Evolutionary conservation across 1,284 basidiomycete genomes (phyloP), one percentile per base, ranked within the genome.

Genomic region (Bothia castanella): DNA sequence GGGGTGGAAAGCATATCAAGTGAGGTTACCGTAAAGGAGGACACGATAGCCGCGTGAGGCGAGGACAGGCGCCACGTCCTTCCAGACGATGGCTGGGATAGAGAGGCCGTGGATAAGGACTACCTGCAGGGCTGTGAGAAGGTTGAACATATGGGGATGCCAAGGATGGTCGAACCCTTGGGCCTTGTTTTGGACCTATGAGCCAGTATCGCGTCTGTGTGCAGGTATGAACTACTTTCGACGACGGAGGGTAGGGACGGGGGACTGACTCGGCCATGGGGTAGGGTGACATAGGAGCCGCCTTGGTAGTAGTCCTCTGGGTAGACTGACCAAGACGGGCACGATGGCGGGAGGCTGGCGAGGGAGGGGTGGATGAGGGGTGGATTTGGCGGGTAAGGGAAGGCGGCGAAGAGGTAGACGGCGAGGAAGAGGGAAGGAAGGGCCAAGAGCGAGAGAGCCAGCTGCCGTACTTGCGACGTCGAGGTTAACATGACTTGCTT

Each of bases 101-200:
- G 85, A 87, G n/a, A 89, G 74, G 10, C 87, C 87, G 55, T 89
- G 85, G 9, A 89, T 81, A n/a, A 89, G 73, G 12, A 86, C 79
- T 30, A 89, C 72, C 86, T 89, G 51, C 10, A 7, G n/a, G 23
- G 23, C 2, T 25, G 27, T 53, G 29, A 43, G 42, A 40, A 37
- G 43, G 36, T 5, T 5, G 34, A 7, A 17, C 1, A 20, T 29
- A 20, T n/a, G 17, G 39, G 42, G 42, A 48, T 39, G 14, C 21
- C 17, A 35, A n/a, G 19, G 10, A 21, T 16, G 34, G 1, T 60
- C 72, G 38, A 56, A 88, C 86, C 74, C 83, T 84, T 47, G 75
- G 73, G 16, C 85, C 85, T n/a, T 77, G 67, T 58, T 80, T 77
- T 19, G 85, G 85, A 2, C 87, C 88, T 35, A 86, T 61, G 31